A percentile compares a stretch with the other conserved stretches of the same genome.
phyloP scores from a whole-genome alignment of 352 stramenopile species.

The Halophytophthora polymorphica region DNA sequence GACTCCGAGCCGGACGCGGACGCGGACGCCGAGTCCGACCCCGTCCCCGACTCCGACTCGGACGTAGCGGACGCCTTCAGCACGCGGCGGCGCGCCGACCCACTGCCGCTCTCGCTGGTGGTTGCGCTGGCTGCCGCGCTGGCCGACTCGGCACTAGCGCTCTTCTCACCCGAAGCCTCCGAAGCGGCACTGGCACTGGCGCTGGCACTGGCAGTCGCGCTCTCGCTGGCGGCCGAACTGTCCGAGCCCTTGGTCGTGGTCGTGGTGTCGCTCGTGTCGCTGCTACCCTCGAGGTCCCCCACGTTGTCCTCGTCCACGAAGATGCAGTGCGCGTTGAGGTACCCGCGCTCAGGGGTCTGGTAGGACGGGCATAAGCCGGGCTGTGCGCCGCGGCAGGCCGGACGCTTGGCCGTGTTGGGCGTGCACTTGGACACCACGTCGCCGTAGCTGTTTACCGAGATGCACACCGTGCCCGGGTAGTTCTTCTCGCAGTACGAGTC shows the following conservation, averaged over 20 bases:
- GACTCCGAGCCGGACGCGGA: conserved; percentile 1
- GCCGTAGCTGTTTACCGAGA: conserved; percentile 74
- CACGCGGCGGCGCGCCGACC: conserved; percentile 6
- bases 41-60: neutral
- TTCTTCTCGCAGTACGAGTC: conserved; percentile 70
- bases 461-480: conserved; percentile 70
- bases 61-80: neutral
- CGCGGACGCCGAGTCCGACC: neutral
- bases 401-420: conserved; percentile 69
- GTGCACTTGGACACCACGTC: conserved; percentile 78
- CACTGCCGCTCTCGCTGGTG: conserved; percentile 1
- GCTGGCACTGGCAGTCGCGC: conserved; percentile 5
- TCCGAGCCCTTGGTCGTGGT: conserved; percentile 14
- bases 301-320: conserved; percentile 65
- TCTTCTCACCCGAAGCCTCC: neutral
- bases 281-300: conserved; percentile 18
- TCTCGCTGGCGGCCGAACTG: conserved; percentile 5
- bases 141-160: neutral
- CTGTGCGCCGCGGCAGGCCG: conserved; percentile 66
- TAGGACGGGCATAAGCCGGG: conserved; percentile 78
- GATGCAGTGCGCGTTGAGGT: conserved; percentile 81
- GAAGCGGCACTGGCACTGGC: conserved; percentile 3
- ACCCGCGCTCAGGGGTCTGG: conserved; percentile 64
- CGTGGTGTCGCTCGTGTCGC: conserved; percentile 10
- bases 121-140: conserved; percentile 1